Evolutionary conservation across 2,329 filamentous ascomycete genomes (phyloP), one percentile per base, ranked within the genome.

Genomic region (Biscogniauxia mediterranea): DNA sequence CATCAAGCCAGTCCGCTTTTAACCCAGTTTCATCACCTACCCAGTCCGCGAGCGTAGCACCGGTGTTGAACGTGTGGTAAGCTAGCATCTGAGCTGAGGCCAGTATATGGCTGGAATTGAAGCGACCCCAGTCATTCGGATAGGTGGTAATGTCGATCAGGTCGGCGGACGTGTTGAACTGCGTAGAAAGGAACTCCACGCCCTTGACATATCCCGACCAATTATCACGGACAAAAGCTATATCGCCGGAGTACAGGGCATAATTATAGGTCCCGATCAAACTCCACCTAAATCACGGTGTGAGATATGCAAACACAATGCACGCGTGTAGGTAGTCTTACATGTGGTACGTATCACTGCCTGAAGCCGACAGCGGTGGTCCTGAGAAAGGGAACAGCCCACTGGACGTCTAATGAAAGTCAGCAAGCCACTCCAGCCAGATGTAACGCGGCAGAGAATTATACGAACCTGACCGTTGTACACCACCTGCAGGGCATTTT

Each of bases 251-350:
- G 65, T 80, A 86, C 1, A 86, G 74, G 52, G 84, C 77, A 65
- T 87, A 87, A 56, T 85, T 84, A 69, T 84, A 83, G 5, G 81
- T 82, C 2, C 83, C 83, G 52, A 87, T 82, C 71, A 87, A 78
- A 1, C 80, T 81, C 70, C 71, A 73, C 70, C 70, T 72, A 55
- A 21, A 54, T 50, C 57, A 51, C 8, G 21, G 54, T 26, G 28
- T 53, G 5, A 59, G 56, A 3, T 42, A 53, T 19, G 52, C 54
- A 54, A 20, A 25, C 19, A 59, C 28, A 54, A 56, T 42, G 20
- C 20, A 52, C 20, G 23, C 55, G 20, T 56, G 23, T 49, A 21
- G 54, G 23, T 49, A 21, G 54, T 65, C 69, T 71, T 66, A 72
- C 70, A 73, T 69, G 62, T 73, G 71, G 55, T 73, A 73, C 42